Conservation (phyloP, 352 stramenopile species). For the Globisporangium megalacanthum region DNA sequence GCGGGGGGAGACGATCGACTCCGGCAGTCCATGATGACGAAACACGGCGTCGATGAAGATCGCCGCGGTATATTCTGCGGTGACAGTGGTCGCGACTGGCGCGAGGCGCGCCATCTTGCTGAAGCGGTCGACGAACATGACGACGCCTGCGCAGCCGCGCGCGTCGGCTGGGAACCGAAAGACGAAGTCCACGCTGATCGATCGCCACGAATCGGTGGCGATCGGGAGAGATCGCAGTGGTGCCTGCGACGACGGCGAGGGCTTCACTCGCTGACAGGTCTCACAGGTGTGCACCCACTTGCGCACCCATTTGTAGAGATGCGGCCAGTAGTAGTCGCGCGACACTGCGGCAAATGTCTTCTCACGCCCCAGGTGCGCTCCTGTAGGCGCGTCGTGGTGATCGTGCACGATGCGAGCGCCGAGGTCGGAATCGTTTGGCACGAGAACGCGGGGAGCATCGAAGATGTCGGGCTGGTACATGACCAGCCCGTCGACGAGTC, state of each 20-base stretch:
- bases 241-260: not conserved
- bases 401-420: not conserved
- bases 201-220: not conserved
- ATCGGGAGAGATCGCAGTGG: too few species aligned
- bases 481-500: too few species aligned
- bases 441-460: not conserved
- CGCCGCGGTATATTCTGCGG: conserved; percentile 11
- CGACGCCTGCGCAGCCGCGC: conserved; percentile 9
- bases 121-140: too few species aligned
- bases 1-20: conserved; percentile 11
- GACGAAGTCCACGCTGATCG: conserved; percentile 7
- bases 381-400: not conserved
- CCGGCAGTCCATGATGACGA: conserved; percentile 13
- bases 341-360: not conserved
- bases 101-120: conserved; percentile 26
- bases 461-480: too few species aligned
- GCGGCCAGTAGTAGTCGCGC: too few species aligned
- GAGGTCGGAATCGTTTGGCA: too few species aligned
- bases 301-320: not conserved
- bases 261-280: too few species aligned
- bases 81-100: conserved; percentile 4
- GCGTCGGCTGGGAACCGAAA: conserved; percentile 4
- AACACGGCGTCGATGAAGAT: conserved; percentile 26
- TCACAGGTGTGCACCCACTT: not conserved
- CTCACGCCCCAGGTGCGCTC: not conserved